Evolutionary conservation across 192 early-diverging fungal genomes (phyloP), one percentile per base, ranked within the genome.

Genomic region (Rhizophagus prolifer): DNA sequence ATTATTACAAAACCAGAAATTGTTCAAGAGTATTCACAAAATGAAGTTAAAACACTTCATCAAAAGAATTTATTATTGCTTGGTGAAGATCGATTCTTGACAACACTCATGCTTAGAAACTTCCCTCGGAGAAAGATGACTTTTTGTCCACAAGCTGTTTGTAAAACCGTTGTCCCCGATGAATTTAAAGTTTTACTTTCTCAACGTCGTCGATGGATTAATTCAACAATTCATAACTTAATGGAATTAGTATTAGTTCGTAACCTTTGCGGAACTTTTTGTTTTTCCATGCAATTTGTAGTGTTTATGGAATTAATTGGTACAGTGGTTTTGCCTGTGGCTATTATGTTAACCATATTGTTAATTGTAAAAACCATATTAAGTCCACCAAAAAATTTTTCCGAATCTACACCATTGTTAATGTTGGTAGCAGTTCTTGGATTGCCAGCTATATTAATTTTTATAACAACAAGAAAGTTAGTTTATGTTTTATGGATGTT

Each of bases 201-300:
- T 38, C 96, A 98, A 78, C 86, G 96, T 58, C 90, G 96, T 72
- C 91, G 96, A 30, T 98, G 96, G 96, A 98, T 98, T 84, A 98
- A 98, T 82, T 94, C 92, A 46, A 98, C 96, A 4, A 93, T 98
- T 76, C 96, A 98, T 81, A 98, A 98, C 79, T 84, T 98, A 67
- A 80, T 97, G 72, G 95, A 97, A 83, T 82, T 98, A 79, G 92
- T 98, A 28, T 90, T 94, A 54, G 96, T 98, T 36, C 89, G 92
- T 61, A 95, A 97, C 79, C 85, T 98, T 65, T 98, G 97, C 83
- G 97, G 97, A 28, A 97, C 94, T 0, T 98, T 98, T 84, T 98
- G 97, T 77, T 94, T 98, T 79, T 96, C 94, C 31, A 98, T 92
- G 90, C 93, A 94, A 84, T 92, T 94, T 81, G 91, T 92, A 10